A percentile compares a stretch with the other conserved stretches of the same genome.
Conservation (phyloP, 148 eudicot species). For the Amaranthus cruentus region DNA sequence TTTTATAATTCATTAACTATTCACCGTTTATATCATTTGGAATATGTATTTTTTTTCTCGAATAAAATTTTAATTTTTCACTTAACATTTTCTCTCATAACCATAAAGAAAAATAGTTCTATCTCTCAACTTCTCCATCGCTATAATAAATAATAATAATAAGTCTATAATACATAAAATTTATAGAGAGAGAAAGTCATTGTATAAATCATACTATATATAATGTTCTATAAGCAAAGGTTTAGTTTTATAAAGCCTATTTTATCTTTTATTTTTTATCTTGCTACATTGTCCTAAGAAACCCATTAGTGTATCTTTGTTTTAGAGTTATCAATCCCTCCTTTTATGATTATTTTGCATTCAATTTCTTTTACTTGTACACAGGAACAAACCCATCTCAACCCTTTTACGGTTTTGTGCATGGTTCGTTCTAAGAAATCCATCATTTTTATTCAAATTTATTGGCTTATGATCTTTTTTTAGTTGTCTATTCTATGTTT, state of each 20-base stretch:
- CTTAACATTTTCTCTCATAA: too few species aligned
- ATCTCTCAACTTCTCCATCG: neutral
- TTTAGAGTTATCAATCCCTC: neutral
- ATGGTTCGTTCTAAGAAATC: conserved; percentile 30
- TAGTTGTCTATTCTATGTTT: conserved; percentile 4
- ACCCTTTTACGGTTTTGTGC: conserved; percentile 24
- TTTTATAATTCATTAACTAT: too few species aligned
- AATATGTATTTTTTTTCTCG: too few species aligned
- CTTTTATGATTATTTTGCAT: neutral
- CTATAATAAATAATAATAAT: neutral
- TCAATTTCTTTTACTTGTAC: neutral
- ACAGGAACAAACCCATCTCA: conserved; percentile 17
- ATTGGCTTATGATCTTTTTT: conserved; percentile 22
- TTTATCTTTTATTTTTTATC: neutral
- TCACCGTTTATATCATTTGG: too few species aligned
- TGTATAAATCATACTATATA: neutral
- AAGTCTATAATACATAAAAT: neutral
- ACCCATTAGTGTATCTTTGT: conserved; percentile 11
- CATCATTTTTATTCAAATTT: conserved; percentile 23
- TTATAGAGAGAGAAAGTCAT: conserved; percentile 14
- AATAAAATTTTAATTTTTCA: too few species aligned
- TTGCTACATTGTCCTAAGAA: conserved; percentile 27
- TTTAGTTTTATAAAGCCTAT: neutral
- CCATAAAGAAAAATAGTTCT: neutral
- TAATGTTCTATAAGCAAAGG: conserved; percentile 11